Evolutionary conservation across 1,139 yeast genomes (phyloP), one percentile per base, ranked within the genome.

Genomic region (Zygotorulaspora mrakii): DNA sequence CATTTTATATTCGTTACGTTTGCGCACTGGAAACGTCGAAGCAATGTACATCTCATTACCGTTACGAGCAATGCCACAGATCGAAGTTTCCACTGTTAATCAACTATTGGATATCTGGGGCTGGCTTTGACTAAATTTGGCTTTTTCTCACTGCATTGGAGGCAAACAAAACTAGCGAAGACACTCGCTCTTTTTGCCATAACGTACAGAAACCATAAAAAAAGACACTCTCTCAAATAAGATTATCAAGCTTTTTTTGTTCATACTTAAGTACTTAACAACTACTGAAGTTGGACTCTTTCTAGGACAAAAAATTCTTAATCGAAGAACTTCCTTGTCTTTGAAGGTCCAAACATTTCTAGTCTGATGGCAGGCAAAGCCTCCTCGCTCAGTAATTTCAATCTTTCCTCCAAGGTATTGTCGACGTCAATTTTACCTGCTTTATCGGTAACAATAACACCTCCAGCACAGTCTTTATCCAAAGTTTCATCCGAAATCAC

Each of bases 361-460:
- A 83, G 71, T 69, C 97, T 82, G 53, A 94, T 82, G 40, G 89
- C 94, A 37, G 99, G 99, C 54, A 94, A 76, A 6, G 96, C 85
- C 58, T 80, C 86, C 63, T 84, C 84, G 34, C 85, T 76, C 59
- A 91, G 74, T 49, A 94, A 70, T 58, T 79, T 76, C 61, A 91
- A 77, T 68, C 99, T 85, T 71, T 89, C 96, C 59, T 87, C 96
- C 59, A 94, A 76, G 28, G 98, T 89, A 70, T 91, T 91, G 68
- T 86, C 74, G 44, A 91, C 87, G 55, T 82, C 89, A 53, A 94
- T 89, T 68, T 84, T 87, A 42, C 95, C 95, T 25, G 76, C 63
- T 31, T 75, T 75, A 60, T 83, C 85, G 45, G 74, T 64, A 37
- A 87, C 74, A 39, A 87, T 65, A 38, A 81, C 87, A 58, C 99